These are phyloP conservation scores for Anacardium occidentale DNA, from an alignment of 345 rosid species.

Conservation along the genomic window DNA sequence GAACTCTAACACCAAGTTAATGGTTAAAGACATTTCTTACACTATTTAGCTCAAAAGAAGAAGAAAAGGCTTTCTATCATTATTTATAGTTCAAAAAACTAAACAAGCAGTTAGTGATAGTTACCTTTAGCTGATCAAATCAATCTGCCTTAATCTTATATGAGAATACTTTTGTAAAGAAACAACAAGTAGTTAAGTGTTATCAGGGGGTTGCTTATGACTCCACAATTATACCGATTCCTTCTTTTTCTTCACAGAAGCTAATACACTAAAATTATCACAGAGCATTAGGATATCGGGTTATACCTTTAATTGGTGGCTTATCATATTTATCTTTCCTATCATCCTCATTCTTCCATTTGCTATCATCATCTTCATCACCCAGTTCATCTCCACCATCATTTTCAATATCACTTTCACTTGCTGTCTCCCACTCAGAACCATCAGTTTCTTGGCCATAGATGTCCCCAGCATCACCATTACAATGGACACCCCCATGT, in stretches of 20 bases:
- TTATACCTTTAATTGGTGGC: slow-evolving; percentile 50
- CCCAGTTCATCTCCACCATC: slow-evolving; percentile 78
- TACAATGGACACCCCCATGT: slow-evolving; percentile 82
- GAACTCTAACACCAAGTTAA: background rate
- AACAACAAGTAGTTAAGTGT: too few species aligned
- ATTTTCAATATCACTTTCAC: slow-evolving; percentile 91
- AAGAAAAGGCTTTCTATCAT: background rate
- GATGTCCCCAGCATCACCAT: slow-evolving; percentile 60
- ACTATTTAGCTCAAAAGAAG: background rate
- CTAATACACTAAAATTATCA: background rate
- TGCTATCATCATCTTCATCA: slow-evolving; percentile 65
- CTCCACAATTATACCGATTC: background rate
- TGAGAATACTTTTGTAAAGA: too few species aligned
- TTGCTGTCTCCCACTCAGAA: slow-evolving; percentile 98
- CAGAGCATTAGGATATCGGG: background rate
- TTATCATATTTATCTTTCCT: slow-evolving; percentile 49
- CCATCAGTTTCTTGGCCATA: slow-evolving; percentile 79
- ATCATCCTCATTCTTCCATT: slow-evolving; percentile 59
- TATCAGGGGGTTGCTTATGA: background rate
- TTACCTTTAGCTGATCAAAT: background rate
- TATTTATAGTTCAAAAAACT: background rate
- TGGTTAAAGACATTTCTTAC: background rate
- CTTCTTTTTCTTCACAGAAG: background rate
- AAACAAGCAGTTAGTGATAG: background rate
- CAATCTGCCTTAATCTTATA: background rate